phyloP scores from a whole-genome alignment of 2,329 filamentous ascomycete species.

The Pseudocercospora eumusae region DNA sequence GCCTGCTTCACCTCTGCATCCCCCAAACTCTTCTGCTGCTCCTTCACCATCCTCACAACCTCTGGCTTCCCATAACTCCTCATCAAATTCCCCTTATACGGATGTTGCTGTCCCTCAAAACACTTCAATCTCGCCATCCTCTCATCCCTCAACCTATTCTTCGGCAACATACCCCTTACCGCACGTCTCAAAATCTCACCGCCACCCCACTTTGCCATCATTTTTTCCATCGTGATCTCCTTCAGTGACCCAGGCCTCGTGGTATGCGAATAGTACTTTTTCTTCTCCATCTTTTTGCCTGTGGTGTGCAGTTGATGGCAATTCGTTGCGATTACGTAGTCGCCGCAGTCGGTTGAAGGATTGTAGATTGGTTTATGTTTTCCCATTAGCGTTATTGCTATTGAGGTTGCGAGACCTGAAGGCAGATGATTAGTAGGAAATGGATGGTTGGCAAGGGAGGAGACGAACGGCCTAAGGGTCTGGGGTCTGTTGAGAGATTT shows the following conservation, averaged over 20 bases:
- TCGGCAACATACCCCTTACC: slow-evolving; percentile 95
- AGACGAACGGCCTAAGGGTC: slow-evolving; percentile 72
- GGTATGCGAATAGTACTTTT: slow-evolving; percentile 93
- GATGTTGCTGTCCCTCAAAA: slow-evolving; percentile 91
- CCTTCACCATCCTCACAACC: slow-evolving; percentile 42
- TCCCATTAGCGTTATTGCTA: slow-evolving; percentile 88
- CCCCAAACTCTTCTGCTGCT: slow-evolving; percentile 8
- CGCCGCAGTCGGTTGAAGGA: slow-evolving; percentile 95
- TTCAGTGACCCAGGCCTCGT: slow-evolving; percentile 85
- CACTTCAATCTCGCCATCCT: slow-evolving; percentile 82
- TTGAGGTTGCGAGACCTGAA: slow-evolving; percentile 69
- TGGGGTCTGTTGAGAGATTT: slow-evolving; percentile 65
- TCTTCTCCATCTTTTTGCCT: slow-evolving; percentile 89
- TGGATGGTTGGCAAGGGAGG: neutral
- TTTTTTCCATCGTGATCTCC: slow-evolving; percentile 87
- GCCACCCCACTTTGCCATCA: slow-evolving; percentile 93
- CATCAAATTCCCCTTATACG: slow-evolving; percentile 85
- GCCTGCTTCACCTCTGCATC: neutral
- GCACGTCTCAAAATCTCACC: slow-evolving; percentile 88
- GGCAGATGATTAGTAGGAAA: neutral
- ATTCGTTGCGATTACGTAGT: slow-evolving; percentile 87
- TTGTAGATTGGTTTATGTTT: slow-evolving; percentile 99
- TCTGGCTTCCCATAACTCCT: slow-evolving; percentile 56
- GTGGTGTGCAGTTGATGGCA: slow-evolving; percentile 85
- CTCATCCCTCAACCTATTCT: slow-evolving; percentile 89